Base-by-base conservation (phyloP, 2,329 filamentous ascomycete genomes). In the Ilyonectria mors-panacis region DNA sequence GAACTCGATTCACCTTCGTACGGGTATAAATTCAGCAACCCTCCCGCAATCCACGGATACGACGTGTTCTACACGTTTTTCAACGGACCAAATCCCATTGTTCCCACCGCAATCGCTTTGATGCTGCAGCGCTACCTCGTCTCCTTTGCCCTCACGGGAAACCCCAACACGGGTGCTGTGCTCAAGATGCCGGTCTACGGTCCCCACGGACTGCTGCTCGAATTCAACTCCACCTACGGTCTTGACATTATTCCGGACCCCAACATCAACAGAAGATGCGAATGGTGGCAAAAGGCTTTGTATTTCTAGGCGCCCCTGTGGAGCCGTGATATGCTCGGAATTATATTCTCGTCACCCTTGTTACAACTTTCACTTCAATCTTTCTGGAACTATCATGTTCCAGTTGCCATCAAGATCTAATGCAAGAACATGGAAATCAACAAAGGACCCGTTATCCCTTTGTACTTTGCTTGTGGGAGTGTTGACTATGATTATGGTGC, bases 281-380 rank as follows among this genome's bases (percentile, higher is more conserved):
- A 55, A n/a, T 55, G 51, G 51, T 55, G 51, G 51, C 51, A 55
- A 42, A 55, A 55, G 51, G 51, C 51, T 15, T 23, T 55, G 51
- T 55, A 55, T 28, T 55, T 39, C n/a, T 55, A 51, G 26, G 47
- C 33, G 13, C 33, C 6, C 33, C 13, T 35, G 2, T 4, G 13
- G 9, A 13, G 33, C 3, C 33, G 33, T 35, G 33, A 4, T 35
- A 35, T 35, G 33, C 3, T 35, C 33, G 5, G 33, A 35, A 35
- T n/a, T n/a, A n/a, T n/a, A 4, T 35, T 35, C 2, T 35, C 3
- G 8, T 13, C 33, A n/a, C n/a, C n/a, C n/a, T 4, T 35, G 2
- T 35, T 35, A 4, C 33, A 4, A 35, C 33, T 35, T 35, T 35
- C 33, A 4, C 5, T 35, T 35, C 33, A 35, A 35, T 4, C 33